These are phyloP conservation scores for Ustilago trichophora DNA, from an alignment of 1,284 basidiomycete genomes.

Conservation along the genomic window DNA sequence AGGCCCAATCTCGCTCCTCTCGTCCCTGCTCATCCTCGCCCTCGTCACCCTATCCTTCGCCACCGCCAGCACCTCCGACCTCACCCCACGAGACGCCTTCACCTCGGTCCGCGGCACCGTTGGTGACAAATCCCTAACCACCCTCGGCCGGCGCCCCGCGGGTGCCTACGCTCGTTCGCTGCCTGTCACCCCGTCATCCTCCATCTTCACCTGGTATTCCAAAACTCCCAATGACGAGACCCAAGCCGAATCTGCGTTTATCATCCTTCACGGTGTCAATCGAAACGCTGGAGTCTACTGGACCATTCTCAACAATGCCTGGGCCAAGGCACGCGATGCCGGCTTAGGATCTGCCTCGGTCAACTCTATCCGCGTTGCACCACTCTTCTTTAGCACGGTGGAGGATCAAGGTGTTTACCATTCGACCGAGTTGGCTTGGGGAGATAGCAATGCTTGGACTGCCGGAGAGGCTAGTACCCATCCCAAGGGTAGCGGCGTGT, in stretches of 20 bases:
- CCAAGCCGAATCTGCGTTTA: conserved; percentile 43
- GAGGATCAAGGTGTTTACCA: conserved; percentile 33
- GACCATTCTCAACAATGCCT: conserved; percentile 39
- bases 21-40: conserved; percentile 5
- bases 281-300: conserved; percentile 54
- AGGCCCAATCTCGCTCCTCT: too few species aligned
- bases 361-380: conserved; percentile 52
- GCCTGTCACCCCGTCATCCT: neutral
- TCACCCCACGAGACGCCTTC: conserved; percentile 24
- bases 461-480: conserved; percentile 42
- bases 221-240: conserved; percentile 40
- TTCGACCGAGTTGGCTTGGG: conserved; percentile 42
- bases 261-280: conserved; percentile 53
- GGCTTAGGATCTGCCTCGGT: conserved; percentile 10
- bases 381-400: conserved; percentile 50
- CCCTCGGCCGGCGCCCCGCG: conserved; percentile 6
- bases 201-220: conserved; percentile 49
- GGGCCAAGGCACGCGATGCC: conserved; percentile 18
- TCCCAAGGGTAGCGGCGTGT: conserved; percentile 20
- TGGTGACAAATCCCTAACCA: conserved; percentile 9
- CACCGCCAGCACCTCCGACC: neutral
- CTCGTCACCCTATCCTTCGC: neutral
- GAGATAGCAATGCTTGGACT: conserved; percentile 52
- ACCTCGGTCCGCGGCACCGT: conserved; percentile 21
- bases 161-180: conserved; percentile 30